Percentiles rank a stretch among this genome's conserved stretches.
phyloP scores from a whole-genome alignment of 75 land plant genomes.

The Selaginella moellendorffii region DNA sequence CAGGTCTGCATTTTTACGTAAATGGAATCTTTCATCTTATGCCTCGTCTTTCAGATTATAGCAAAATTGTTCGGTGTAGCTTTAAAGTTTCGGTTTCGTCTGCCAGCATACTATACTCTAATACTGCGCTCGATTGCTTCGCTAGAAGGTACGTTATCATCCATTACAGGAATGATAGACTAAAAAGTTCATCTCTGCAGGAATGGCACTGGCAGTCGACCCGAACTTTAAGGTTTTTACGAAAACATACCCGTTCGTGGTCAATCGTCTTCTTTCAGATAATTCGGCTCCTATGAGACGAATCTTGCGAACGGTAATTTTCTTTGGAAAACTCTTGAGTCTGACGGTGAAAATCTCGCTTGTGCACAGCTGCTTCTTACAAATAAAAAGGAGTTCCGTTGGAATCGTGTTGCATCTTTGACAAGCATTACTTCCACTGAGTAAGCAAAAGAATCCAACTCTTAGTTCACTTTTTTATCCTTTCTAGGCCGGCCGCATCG shows the following conservation, averaged over 20 bases:
- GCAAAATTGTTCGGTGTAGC: slow-evolving; percentile 63
- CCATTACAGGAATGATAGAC: no score
- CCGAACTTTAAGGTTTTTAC: slow-evolving; percentile 70
- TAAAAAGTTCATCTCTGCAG: no score
- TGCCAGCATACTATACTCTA: slow-evolving; percentile 82
- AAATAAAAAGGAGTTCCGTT: slow-evolving; percentile 30
- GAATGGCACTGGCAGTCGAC: slow-evolving; percentile 82
- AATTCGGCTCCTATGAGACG: slow-evolving; percentile 52
- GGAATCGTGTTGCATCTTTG: slow-evolving; percentile 33
- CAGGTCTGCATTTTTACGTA: slow-evolving; percentile 18
- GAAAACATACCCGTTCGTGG: slow-evolving; percentile 83
- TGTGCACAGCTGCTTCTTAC: slow-evolving; percentile 30
- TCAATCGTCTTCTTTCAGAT: slow-evolving; percentile 57
- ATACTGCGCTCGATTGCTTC: slow-evolving; percentile 90
- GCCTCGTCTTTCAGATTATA: slow-evolving; percentile 31
- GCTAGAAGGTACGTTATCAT: slow-evolving; percentile 71
- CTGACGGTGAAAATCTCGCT: not conserved
- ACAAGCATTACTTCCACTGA: slow-evolving; percentile 10
- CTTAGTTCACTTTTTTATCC: no score
- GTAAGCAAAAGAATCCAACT: no score
- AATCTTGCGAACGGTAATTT: slow-evolving; percentile 54
- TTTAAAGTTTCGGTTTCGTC: slow-evolving; percentile 62
- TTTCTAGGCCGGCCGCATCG: not conserved
- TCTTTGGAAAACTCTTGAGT: not conserved
- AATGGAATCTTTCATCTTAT: not conserved